Evolutionary conservation across 805 yeast genomes (phyloP), one percentile per base, ranked within the genome.

Genomic region (Candida golubevii): DNA sequence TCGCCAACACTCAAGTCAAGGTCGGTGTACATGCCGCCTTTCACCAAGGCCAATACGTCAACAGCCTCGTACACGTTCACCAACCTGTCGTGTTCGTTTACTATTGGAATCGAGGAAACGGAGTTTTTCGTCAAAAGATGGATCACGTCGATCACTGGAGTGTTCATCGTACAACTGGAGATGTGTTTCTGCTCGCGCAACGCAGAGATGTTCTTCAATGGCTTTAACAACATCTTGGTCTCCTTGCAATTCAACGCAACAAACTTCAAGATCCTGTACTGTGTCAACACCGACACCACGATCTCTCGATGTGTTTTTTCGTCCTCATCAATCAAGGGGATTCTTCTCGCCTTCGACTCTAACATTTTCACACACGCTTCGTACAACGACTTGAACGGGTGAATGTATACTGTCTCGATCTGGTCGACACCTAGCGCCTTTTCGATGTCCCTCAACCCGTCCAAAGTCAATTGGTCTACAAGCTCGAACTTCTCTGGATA

Each of bases 181-280:
- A 93, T 64, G 41, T 71, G 64, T 40, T 67, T 61, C 9, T 63
- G 53, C 35, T 74, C 71, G 8, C 85, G 75, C 33, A 90, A 80
- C n/a, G 85, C 77, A 32, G 77, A 72, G 37, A 93, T 68, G 45
- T 83, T 85, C 47, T 75, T 73, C 46, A 93, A 72, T 3, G 96
- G 95, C 54, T 83, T 80, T 54, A 83, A 70, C 45, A 93, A 71
- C 74, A 82, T 85, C 56, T 85, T 81, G 4, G 96, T 89, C 63
- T 93, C 98, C 62, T 88, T 89, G 69, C 99, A 93, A 66, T 93
- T 93, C 65, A 91, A 78, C 3, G 97, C 90, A 29, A 93, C 97
- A 61, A 93, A 93, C 66, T 95, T 91, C 58, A 93, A 74, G 44
- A 93, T 93, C 61, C 99, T 82, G 67, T 93, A 93, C 70, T 93